Conservation (phyloP, 1,284 basidiomycete species). For the Phellinidium pouzarii region DNA sequence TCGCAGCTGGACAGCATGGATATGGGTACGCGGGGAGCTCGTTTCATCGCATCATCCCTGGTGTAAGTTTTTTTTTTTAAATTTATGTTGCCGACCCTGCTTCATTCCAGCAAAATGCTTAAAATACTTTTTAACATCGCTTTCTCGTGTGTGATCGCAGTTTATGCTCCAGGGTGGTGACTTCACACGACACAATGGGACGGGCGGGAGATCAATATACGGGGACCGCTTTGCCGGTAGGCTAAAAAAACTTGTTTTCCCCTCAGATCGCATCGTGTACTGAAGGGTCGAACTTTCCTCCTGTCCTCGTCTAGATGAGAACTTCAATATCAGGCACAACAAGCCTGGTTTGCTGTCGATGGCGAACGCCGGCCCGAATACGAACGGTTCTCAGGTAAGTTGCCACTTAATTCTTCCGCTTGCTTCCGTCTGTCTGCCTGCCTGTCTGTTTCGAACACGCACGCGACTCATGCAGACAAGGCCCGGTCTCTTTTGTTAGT, state of each 20-base stretch:
- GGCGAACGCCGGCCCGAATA: conserved; percentile 75
- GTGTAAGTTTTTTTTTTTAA: conserved; percentile 20
- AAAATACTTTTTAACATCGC: not conserved
- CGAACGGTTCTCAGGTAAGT: conserved; percentile 50
- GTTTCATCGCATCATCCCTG: conserved; percentile 80
- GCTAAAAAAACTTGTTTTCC: too few relatives aligned
- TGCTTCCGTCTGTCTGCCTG: conserved; percentile 16
- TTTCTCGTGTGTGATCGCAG: conserved; percentile 15
- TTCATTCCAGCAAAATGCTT: not conserved
- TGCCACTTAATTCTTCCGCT: not conserved
- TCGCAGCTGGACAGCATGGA: conserved; percentile 73
- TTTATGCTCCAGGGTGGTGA: conserved; percentile 68
- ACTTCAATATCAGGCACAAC: conserved; percentile 75
- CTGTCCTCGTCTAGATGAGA: conserved; percentile 57
- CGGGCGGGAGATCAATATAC: conserved; percentile 90
- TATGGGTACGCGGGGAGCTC: conserved; percentile 56
- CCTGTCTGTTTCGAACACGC: too few relatives aligned
- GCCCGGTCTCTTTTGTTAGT: too few relatives aligned
- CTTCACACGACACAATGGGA: conserved; percentile 72
- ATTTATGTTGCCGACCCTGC: too few relatives aligned
- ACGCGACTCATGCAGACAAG: too few relatives aligned
- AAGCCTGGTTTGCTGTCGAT: conserved; percentile 86
- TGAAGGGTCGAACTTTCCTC: too few relatives aligned
- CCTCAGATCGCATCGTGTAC: conserved; percentile 2
- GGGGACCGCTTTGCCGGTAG: conserved; percentile 75